A percentile compares a stretch with the other conserved stretches of the same genome.
Evolutionary conservation across 768 basidiomycete genomes (phyloP).

Genomic region (Boletus coccyginus): DNA sequence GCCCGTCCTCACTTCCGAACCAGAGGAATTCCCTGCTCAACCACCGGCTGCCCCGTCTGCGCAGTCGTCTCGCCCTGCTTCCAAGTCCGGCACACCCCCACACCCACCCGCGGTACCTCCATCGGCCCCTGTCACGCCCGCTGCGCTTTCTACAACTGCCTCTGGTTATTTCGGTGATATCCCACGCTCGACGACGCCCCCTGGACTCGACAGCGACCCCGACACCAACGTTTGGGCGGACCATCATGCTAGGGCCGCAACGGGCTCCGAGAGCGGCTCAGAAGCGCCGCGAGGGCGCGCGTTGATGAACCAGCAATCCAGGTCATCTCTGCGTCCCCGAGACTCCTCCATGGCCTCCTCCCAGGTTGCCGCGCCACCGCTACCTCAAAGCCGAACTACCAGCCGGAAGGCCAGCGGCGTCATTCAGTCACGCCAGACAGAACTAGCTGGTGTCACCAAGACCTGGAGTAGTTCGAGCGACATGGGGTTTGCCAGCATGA

Average conservation of each 20-base stretch:
- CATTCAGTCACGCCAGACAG: slow-evolving; percentile 27
- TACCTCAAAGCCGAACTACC: slow-evolving; percentile 19
- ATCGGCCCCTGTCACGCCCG: slow-evolving; percentile 25
- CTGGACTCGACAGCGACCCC: slow-evolving; percentile 19
- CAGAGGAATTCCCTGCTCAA: slow-evolving; percentile 33
- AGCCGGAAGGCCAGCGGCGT: slow-evolving; percentile 28
- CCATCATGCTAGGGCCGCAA: slow-evolving; percentile 1
- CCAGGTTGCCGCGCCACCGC: slow-evolving; percentile 11
- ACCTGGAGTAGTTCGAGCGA: slow-evolving; percentile 31
- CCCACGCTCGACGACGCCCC: slow-evolving; percentile 26
- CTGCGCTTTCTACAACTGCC: slow-evolving; percentile 1
- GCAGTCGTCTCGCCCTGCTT: slow-evolving; percentile 13
- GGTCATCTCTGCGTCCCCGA: slow-evolving; percentile 22
- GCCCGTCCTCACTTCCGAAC: slow-evolving; percentile 49
- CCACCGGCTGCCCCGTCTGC: slow-evolving; percentile 8
- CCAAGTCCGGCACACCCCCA: slow-evolving; percentile 17
- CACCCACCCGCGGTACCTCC: slow-evolving; percentile 19
- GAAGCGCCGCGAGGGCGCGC: slow-evolving; percentile 20
- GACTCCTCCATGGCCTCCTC: slow-evolving; percentile 27
- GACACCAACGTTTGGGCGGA: slow-evolving; percentile 31
- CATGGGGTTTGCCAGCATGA: slow-evolving; percentile 18
- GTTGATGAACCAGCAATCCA: slow-evolving; percentile 20
- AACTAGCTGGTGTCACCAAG: slow-evolving; percentile 30
- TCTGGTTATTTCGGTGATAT: slow-evolving; percentile 25
- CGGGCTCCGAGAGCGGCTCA: slow-evolving; percentile 20